These are phyloP conservation scores for Talaromyces sp. DNA, from an alignment of 2,329 filamentous ascomycete species.

Conservation along the genomic window DNA sequence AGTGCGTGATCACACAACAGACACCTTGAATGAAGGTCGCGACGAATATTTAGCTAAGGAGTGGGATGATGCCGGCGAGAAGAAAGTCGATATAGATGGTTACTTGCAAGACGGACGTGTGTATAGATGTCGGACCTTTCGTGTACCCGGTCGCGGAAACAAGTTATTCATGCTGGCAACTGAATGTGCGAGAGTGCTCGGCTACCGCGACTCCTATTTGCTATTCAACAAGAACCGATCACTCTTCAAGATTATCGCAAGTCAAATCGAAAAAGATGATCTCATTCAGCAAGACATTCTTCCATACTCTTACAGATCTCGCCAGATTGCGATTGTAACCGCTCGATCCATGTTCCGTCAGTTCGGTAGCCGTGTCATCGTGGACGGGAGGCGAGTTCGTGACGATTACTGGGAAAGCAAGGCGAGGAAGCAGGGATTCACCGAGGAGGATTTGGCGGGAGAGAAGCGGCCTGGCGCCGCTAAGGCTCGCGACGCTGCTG, in stretches of 20 bases:
- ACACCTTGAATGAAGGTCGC: slow-evolving; percentile 82
- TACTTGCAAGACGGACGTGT: slow-evolving; percentile 78
- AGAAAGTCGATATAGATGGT: slow-evolving; percentile 83
- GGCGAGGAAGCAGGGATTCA: slow-evolving; percentile 95
- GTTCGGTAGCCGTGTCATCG: slow-evolving; percentile 91
- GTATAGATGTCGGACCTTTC: slow-evolving; percentile 91
- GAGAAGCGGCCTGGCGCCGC: slow-evolving; percentile 93
- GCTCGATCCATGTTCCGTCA: slow-evolving; percentile 98
- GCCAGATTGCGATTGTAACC: slow-evolving; percentile 97
- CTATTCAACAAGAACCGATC: slow-evolving; percentile 98
- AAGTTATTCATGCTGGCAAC: slow-evolving; percentile 99
- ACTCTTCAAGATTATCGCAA: slow-evolving; percentile 95
- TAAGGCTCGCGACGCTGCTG: slow-evolving; percentile 79
- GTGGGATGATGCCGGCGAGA: slow-evolving; percentile 87
- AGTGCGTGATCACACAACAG: slow-evolving; percentile 93
- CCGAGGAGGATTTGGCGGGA: slow-evolving; percentile 90
- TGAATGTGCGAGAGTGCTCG: slow-evolving; percentile 88
- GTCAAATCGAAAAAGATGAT: slow-evolving; percentile 93
- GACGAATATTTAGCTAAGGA: slow-evolving; percentile 96
- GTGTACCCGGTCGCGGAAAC: slow-evolving; percentile 83
- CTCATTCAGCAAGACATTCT: slow-evolving; percentile 92
- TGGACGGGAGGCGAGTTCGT: slow-evolving; percentile 82
- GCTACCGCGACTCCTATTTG: slow-evolving; percentile 95
- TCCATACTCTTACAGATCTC: slow-evolving; percentile 95
- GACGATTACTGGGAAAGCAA: slow-evolving; percentile 99